Conservation (phyloP, 352 stramenopile species). For the Phytophthora idaei region DNA sequence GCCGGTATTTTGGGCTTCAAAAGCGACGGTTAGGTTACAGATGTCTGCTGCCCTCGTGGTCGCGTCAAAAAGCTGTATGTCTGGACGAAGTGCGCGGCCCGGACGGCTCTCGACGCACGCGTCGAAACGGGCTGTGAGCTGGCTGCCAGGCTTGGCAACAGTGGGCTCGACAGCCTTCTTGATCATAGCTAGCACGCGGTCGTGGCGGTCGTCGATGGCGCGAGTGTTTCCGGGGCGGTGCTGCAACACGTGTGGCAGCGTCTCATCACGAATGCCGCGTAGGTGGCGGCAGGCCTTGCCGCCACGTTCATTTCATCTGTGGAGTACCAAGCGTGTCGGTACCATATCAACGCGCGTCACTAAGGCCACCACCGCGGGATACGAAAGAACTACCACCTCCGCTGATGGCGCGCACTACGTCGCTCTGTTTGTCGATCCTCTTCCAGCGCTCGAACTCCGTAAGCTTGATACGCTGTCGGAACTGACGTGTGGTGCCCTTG, state of each 20-base stretch:
- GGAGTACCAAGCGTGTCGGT: neutral
- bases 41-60: neutral
- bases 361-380: neutral
- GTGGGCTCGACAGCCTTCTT: neutral
- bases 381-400: neutral
- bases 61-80: neutral
- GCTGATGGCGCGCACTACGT: neutral
- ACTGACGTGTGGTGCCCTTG: slow-evolving; percentile 1
- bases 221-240: neutral
- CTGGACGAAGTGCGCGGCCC: neutral
- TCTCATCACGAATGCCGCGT: neutral
- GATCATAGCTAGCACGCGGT: neutral
- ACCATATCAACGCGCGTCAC: neutral
- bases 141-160: neutral
- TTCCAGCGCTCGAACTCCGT: neutral
- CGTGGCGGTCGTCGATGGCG: neutral
- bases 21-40: neutral
- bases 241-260: neutral
- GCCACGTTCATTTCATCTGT: neutral
- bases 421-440: neutral
- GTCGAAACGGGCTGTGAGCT: neutral
- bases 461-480: slow-evolving; percentile 4
- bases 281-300: neutral
- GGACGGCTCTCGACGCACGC: neutral
- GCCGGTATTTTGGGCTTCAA: neutral